Evolutionary conservation across 345 rosid species (phyloP), one percentile per base, ranked within the genome.

Genomic region (Arabidopsis arenosa): DNA sequence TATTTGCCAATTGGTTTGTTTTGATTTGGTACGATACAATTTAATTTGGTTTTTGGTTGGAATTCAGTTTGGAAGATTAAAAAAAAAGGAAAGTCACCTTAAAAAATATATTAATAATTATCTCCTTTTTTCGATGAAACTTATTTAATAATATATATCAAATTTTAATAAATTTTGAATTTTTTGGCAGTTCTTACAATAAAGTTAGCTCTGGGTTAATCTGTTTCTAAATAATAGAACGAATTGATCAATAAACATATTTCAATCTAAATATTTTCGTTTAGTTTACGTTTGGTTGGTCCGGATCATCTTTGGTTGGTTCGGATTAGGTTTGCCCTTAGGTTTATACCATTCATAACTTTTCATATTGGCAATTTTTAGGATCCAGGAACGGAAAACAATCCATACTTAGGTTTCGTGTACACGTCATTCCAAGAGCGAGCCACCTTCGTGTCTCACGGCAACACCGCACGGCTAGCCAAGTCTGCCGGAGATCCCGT

Each of bases 361-460:
- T 41, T 43, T 2, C 1, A 59, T 7, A 21, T 56, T 47, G 23
- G 28, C 7, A 70, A 70, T 3, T 23, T 21, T 15, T 66, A 88
- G 96, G 89, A 88, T 32, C 91, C 90, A 2, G 88, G 89, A 44
- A 82, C 88, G 0, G 91, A 88, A 61, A 88, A 90, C 80, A 90
- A 88, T 67, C 96, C 93, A 2, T 90, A 90, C 69, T n/a, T 87
- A 73, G 93, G 96, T 7, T 90, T 84, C 47, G 89, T 88, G 5
- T 90, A 90, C 87, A 90, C 96, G n/a, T 90, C 96, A 7, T 90
- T 88, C 83, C 96, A 90, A 65, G 93, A 90, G 80, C 84, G 93
- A 74, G 96, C 96, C 66, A 88, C 96, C 14, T 88, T 88, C 82
- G 77, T 90, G 8, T 90, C 93, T 18, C 96, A 90, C 68, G 96